Conservation (phyloP, 352 stramenopile genomes). For the Peronospora farinosa region DNA sequence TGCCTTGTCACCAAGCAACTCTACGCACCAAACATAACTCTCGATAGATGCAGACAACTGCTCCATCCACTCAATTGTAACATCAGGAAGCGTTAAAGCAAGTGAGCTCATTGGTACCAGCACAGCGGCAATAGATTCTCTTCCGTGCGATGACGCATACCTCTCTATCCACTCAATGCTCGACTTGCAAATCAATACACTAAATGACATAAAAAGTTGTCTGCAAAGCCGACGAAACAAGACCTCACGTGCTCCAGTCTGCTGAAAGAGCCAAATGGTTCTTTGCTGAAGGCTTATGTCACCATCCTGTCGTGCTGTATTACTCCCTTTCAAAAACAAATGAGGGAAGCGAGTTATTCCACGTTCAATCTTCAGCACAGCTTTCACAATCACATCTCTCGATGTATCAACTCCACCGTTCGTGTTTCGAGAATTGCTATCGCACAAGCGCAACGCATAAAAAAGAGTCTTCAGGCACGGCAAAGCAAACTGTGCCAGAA, state of each 20-base stretch:
- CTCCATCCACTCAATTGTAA: slow-evolving; percentile 51
- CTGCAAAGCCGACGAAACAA: slow-evolving; percentile 39
- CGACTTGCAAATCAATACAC: slow-evolving; percentile 30
- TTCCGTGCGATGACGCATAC: slow-evolving; percentile 24
- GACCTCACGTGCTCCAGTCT: slow-evolving; percentile 29
- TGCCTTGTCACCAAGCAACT: slow-evolving; percentile 37
- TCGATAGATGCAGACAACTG: slow-evolving; percentile 56
- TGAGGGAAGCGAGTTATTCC: slow-evolving; percentile 44
- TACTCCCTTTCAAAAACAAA: slow-evolving; percentile 32
- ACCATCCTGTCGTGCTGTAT: not conserved
- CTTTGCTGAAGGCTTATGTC: slow-evolving; percentile 17
- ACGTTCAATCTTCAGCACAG: slow-evolving; percentile 52
- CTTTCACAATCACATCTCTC: slow-evolving; percentile 56
- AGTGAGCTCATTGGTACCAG: slow-evolving; percentile 45
- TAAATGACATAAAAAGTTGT: slow-evolving; percentile 46
- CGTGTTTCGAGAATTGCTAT: slow-evolving; percentile 30
- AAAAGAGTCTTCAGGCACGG: slow-evolving; percentile 66
- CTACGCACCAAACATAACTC: slow-evolving; percentile 46
- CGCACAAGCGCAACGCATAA: slow-evolving; percentile 52
- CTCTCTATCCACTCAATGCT: slow-evolving; percentile 47
- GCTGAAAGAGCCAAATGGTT: slow-evolving; percentile 40
- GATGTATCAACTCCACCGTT: slow-evolving; percentile 35
- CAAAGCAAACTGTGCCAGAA: slow-evolving; percentile 54
- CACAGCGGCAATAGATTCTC: slow-evolving; percentile 23
- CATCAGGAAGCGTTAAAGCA: slow-evolving; percentile 19